Base-by-base conservation (phyloP, 768 basidiomycete genomes). In the Pisolithus sp. region DNA sequence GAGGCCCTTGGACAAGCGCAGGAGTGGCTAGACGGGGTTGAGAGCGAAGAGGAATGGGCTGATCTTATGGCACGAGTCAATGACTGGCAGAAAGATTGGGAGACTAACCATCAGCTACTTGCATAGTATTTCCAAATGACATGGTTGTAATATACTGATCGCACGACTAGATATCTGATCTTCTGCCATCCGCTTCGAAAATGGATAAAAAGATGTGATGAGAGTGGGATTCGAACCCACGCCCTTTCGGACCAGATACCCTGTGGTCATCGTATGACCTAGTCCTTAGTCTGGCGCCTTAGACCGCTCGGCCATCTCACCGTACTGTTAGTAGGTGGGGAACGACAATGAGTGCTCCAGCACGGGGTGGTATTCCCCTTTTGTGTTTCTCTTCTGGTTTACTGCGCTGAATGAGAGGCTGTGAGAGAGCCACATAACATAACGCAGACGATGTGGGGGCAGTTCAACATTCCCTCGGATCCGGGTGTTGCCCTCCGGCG, bases 291-390 rank as follows among this genome's bases (percentile, higher is more conserved):
- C 84, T 86, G 82, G 82, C 85, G 84, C 85, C 85, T 86, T 85
- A 83, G 84, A 86, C 83, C 84, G 82, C 83, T 86, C 85, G 83
- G 85, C 84, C 84, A 86, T 85, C 82, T 83, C 79, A 44, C 46
- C 46, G 6, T 45, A 26, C 10, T n/a, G 1, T 21, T 9, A 2
- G 8, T 3, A 12, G 20, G 10, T 3, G n/a, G 20, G 10, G 12
- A 4, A 20, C 5, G n/a, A 4, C 20, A 15, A 5, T 23, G 21
- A 21, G 5, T 13, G 13, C 12, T 13, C 34, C 13, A 13, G 31
- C 12, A 5, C 2, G 2, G 1, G 31, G 10, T 34, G 18, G 9
- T 9, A 30, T 41, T 41, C 40, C 40, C 7, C 18, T 18, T 41
- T 41, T 41, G 40, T 41, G 18, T 41, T 21, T 41, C 40, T 41